These are phyloP conservation scores for Chlamydomonas reinhardtii DNA, from an alignment of 163 green algal genomes.

Conservation along the genomic window DNA sequence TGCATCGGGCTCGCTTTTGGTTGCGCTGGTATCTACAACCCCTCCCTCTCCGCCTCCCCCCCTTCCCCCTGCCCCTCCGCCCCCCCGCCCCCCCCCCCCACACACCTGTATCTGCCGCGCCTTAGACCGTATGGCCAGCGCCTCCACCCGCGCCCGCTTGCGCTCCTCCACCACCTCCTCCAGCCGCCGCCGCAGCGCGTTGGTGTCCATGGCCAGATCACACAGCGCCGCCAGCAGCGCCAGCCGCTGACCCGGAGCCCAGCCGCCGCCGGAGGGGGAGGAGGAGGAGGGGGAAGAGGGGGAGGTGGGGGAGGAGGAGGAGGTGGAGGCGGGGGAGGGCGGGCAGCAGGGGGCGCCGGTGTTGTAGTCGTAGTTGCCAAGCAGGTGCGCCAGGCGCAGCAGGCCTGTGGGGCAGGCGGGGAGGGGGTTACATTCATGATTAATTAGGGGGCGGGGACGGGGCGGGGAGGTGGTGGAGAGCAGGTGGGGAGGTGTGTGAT, in stretches of 20 bases:
- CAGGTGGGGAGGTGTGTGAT: no score
- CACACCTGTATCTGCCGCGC: constrained; percentile 33
- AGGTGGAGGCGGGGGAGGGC: background rate
- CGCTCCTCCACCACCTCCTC: constrained; percentile 36
- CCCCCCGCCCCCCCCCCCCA: background rate
- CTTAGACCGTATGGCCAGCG: constrained; percentile 26
- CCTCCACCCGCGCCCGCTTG: constrained; percentile 42
- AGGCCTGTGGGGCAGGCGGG: constrained; percentile 20
- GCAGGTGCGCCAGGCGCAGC: constrained; percentile 22
- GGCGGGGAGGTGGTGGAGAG: no score
- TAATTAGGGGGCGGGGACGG: no score
- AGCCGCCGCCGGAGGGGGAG: background rate
- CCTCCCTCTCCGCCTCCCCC: no score
- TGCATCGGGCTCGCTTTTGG: no score
- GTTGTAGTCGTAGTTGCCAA: constrained; percentile 45
- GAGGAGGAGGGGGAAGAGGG: background rate
- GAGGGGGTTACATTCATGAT: no score
- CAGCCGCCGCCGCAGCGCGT: constrained; percentile 12
- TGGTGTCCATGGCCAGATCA: constrained; percentile 32
- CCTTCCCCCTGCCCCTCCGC: no score
- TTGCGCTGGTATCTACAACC: background rate
- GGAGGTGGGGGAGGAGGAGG: background rate
- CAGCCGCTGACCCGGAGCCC: constrained; percentile 18
- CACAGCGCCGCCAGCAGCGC: constrained; percentile 35
- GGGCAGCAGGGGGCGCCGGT: constrained; percentile 3